These are phyloP conservation scores for Saccharomyces paradoxus DNA, from an alignment of 805 yeast species.

Conservation along the genomic window DNA sequence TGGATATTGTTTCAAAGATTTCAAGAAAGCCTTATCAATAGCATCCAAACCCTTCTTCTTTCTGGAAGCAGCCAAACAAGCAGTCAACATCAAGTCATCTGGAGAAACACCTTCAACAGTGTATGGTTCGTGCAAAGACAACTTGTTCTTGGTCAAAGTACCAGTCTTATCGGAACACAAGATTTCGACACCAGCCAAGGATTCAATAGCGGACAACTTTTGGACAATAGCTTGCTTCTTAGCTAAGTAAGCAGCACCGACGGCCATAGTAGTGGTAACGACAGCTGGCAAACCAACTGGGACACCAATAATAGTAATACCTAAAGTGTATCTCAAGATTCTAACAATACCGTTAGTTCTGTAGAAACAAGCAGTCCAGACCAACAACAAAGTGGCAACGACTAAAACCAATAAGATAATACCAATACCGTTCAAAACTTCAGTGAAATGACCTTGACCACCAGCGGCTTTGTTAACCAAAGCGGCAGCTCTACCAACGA, in stretches of 20 bases:
- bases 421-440: slow-evolving; percentile 96
- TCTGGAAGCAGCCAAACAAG: slow-evolving; percentile 95
- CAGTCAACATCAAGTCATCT: slow-evolving; percentile 93
- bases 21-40: slow-evolving; percentile 92
- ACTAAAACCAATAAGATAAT: slow-evolving; percentile 83
- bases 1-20: slow-evolving; percentile 80
- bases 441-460: slow-evolving; percentile 94
- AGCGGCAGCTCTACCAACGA: slow-evolving; percentile 96
- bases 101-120: slow-evolving; percentile 95
- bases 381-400: slow-evolving; percentile 74
- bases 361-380: slow-evolving; percentile 93
- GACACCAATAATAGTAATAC: slow-evolving; percentile 94
- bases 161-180: slow-evolving; percentile 97
- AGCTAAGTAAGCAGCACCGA: slow-evolving; percentile 97
- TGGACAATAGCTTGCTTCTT: slow-evolving; percentile 96
- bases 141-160: slow-evolving; percentile 93
- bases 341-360: slow-evolving; percentile 79
- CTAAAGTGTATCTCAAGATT: slow-evolving; percentile 85
- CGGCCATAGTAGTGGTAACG: slow-evolving; percentile 98
- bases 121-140: slow-evolving; percentile 93
- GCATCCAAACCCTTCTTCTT: slow-evolving; percentile 98
- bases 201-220: slow-evolving; percentile 93
- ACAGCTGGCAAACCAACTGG: slow-evolving; percentile 99
- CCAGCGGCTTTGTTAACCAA: slow-evolving; percentile 88
- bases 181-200: slow-evolving; percentile 95